Percentiles rank a stretch among this genome's conserved stretches.
These are phyloP conservation scores for Backusella liffmaniae DNA, from an alignment of 192 early-diverging fungal genomes.

Conservation along the genomic window DNA sequence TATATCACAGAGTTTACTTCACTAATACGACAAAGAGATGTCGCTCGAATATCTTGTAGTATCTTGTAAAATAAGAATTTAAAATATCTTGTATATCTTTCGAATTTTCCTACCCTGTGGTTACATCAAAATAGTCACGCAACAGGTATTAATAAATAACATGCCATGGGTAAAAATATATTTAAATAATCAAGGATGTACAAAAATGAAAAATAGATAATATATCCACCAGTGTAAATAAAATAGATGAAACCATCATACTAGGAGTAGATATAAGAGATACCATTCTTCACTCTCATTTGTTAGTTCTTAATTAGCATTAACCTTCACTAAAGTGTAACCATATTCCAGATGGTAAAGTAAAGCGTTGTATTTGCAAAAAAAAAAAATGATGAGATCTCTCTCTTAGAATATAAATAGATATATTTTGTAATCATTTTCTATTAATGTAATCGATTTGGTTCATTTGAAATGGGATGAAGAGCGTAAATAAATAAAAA, in stretches of 20 bases:
- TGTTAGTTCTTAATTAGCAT: neutral
- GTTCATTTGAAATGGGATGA: neutral
- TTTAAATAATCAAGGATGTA: no score
- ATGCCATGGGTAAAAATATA: neutral
- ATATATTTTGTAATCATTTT: neutral
- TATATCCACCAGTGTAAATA: neutral
- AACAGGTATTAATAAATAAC: neutral
- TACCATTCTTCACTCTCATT: neutral
- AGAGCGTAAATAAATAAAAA: neutral
- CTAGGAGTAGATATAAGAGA: neutral
- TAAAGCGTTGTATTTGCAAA: neutral
- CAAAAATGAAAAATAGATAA: no score
- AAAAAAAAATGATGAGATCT: neutral
- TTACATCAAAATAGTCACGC: neutral
- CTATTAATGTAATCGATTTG: neutral
- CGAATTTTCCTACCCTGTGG: neutral
- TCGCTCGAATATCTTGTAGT: neutral
- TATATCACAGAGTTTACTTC: neutral
- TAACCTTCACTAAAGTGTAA: neutral
- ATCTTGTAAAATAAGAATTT: neutral
- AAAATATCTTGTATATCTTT: neutral
- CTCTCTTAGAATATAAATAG: neutral
- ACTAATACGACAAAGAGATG: neutral
- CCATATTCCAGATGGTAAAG: neutral
- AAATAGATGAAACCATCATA: neutral